phyloP scores from a whole-genome alignment of 2,329 filamentous ascomycete genomes.

The Xylaria sp. region DNA sequence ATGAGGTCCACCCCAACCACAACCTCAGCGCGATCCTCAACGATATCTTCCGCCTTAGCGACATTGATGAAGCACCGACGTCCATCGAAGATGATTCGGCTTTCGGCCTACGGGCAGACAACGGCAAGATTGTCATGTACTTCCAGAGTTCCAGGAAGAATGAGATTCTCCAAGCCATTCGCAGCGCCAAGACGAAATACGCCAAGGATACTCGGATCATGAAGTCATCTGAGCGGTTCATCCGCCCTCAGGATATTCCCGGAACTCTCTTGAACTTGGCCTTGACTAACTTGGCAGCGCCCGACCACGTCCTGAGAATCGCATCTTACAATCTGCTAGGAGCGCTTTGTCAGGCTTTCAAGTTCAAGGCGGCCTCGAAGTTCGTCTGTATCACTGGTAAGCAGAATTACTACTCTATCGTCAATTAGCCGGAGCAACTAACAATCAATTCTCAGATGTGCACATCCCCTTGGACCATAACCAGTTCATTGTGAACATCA shows the following conservation, averaged over 20 bases:
- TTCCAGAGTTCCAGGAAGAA: conserved; percentile 61
- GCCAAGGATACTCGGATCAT: conserved; percentile 56
- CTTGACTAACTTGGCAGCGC: conserved; percentile 59
- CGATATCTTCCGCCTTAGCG: conserved; percentile 62
- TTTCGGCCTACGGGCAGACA: conserved; percentile 62
- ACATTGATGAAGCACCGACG: conserved; percentile 62
- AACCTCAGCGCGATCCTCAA: conserved; percentile 60
- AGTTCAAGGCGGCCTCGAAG: conserved; percentile 56
- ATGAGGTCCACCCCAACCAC: conserved; percentile 59
- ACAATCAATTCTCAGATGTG: conserved; percentile 42
- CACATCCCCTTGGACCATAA: conserved; percentile 59
- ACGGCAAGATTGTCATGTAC: conserved; percentile 66
- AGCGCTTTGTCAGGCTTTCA: conserved; percentile 62
- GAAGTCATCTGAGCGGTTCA: conserved; percentile 59
- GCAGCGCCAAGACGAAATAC: conserved; percentile 57
- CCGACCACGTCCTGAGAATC: conserved; percentile 54
- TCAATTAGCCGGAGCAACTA: conserved; percentile 4
- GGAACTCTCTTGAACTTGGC: conserved; percentile 64
- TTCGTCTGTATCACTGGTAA: conserved; percentile 58
- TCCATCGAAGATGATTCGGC: conserved; percentile 63
- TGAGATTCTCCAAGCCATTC: conserved; percentile 59
- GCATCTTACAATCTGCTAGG: conserved; percentile 64
- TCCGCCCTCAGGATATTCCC: conserved; percentile 65
- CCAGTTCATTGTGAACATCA: conserved; percentile 60
- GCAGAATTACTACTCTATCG: conserved; percentile 14